phyloP scores from a whole-genome alignment of 2,329 filamentous ascomycete genomes.

The Thielaviopsis punctulata region DNA sequence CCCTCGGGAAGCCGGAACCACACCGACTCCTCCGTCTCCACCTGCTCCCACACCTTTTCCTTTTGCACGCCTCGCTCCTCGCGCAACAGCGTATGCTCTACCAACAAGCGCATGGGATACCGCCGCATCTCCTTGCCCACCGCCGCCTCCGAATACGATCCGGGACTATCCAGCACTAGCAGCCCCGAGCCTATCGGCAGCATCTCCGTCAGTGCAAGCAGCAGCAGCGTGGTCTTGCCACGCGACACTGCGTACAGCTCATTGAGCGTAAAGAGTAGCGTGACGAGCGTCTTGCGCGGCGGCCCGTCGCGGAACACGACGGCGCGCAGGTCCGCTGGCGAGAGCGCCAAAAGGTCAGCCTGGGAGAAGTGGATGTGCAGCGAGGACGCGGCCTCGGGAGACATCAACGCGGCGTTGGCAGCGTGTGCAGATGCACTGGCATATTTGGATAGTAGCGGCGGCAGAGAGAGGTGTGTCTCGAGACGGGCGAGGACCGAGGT shows the following conservation, averaged over 20 bases:
- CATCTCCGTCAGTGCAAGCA: slow-evolving; percentile 47
- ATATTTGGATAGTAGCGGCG: slow-evolving; percentile 33
- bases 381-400: slow-evolving; percentile 15
- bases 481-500: slow-evolving; percentile 41
- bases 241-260: slow-evolving; percentile 71
- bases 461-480: slow-evolving; percentile 33
- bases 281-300: slow-evolving; percentile 40
- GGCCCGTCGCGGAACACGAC: slow-evolving; percentile 16
- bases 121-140: slow-evolving; percentile 44
- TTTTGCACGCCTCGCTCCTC: slow-evolving; percentile 4
- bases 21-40: slow-evolving; percentile 56
- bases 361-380: slow-evolving; percentile 28
- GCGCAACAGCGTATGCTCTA: slow-evolving; percentile 55
- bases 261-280: slow-evolving; percentile 86
- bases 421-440: slow-evolving; percentile 30
- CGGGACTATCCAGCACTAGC: slow-evolving; percentile 81
- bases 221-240: slow-evolving; percentile 56
- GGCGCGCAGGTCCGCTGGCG: slow-evolving; percentile 17
- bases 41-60: slow-evolving; percentile 49
- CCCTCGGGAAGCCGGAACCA: slow-evolving; percentile 64
- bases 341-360: slow-evolving; percentile 8
- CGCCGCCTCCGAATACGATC: slow-evolving; percentile 73
- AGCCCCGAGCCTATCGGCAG: slow-evolving; percentile 46
- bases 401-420: slow-evolving; percentile 28
- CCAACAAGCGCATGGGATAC: slow-evolving; percentile 88